These are phyloP conservation scores for Boletus huronensis DNA, from an alignment of 768 basidiomycete genomes.

Conservation along the genomic window DNA sequence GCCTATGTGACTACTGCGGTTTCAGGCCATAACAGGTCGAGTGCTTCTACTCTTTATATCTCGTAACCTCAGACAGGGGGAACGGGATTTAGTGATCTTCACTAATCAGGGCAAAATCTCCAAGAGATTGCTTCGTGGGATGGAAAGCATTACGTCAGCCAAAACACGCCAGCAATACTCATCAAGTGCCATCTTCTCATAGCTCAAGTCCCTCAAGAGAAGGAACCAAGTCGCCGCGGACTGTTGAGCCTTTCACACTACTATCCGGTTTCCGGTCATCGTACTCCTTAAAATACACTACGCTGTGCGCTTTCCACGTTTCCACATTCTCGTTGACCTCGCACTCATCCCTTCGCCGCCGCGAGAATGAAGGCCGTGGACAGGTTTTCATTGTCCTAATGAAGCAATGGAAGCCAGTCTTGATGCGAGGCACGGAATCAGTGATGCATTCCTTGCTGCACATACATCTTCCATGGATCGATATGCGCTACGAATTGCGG, in stretches of 20 bases:
- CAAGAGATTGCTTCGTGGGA: neutral
- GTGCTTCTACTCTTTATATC: neutral
- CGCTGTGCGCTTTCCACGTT: conserved; percentile 7
- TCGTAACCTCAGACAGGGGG: conserved; percentile 1
- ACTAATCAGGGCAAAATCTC: neutral
- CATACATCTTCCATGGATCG: conserved; percentile 17
- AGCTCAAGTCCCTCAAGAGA: conserved; percentile 5
- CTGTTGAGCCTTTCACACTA: conserved; percentile 1
- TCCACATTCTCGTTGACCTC: conserved; percentile 11
- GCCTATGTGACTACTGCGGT: neutral
- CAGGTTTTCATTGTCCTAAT: conserved; percentile 27
- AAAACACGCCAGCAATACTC: neutral
- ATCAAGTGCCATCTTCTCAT: conserved; percentile 15
- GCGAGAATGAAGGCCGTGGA: conserved; percentile 10
- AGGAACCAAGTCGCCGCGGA: conserved; percentile 15
- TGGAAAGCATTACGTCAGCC: conserved; percentile 15
- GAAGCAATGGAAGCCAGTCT: conserved; percentile 24
- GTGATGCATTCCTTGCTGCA: conserved; percentile 6
- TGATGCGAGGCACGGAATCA: conserved; percentile 13
- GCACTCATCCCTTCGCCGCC: conserved; percentile 7
- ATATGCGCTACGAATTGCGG: conserved; percentile 4
- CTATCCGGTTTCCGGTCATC: neutral
- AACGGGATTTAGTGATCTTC: neutral
- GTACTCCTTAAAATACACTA: conserved; percentile 1
- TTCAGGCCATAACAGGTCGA: neutral